Evolutionary conservation across 192 early-diverging fungal genomes (phyloP), one percentile per base, ranked within the genome.

Genomic region (Phycomyces nitens): DNA sequence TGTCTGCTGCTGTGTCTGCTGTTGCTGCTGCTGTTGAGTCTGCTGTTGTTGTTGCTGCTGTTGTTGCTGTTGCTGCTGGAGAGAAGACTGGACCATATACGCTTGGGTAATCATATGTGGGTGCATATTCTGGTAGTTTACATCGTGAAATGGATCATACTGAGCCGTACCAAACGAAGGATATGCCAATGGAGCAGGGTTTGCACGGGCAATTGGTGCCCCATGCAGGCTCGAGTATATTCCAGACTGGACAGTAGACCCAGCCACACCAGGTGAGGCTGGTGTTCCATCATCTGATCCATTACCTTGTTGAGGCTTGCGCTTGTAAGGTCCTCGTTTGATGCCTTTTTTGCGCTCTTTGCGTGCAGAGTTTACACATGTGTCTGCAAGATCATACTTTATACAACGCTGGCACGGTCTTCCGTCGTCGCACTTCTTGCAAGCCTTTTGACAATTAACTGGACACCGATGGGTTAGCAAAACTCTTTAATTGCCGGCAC

Each of bases 341-440:
- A 92, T 80, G 12, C 92, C 92, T 62, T 88, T 87, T 69, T 89
- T 88, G 18, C 93, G 78, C 47, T 89, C 87, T 71, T 92, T 93
- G 53, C 93, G 83, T 26, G 80, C 79, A 6, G 91, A 92, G 70
- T 92, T 85, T 1, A 79, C 75, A 69, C 92, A 94, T 3, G 85
- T 79, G 11, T 80, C 84, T 0, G 74, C 79, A 10, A 94, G 64
- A 14, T 80, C 80, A 41, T 88, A 86, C 61, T 87, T 86, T 54
- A 88, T 70, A 70, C 94, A 96, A 2, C 94, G 83, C 64, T 76
- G 65, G 57, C 94, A 96, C 5, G 94, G 94, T 29, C 94, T 69
- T 18, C 73, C 85, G 47, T 88, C 84, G 57, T 92, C 92, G 66
- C 94, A 96, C 69, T 94, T 96, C 72, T 96, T 96, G 71, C 92